These are phyloP conservation scores for Sicyos baderoa DNA, from an alignment of 306 rosid genomes.

Conservation along the genomic window DNA sequence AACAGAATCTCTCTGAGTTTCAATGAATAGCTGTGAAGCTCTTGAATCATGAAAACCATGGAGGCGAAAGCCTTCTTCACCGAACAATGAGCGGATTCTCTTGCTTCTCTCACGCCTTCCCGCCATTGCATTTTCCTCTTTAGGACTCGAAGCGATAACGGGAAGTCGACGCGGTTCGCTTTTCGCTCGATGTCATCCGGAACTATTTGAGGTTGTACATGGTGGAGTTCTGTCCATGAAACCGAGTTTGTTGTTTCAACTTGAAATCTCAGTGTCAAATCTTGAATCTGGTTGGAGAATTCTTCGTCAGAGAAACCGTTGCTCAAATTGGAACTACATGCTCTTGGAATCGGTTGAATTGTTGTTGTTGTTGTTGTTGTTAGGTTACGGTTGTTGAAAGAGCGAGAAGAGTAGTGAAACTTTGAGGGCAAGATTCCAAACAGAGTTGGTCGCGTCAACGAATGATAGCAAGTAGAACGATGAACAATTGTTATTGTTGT, in stretches of 20 bases:
- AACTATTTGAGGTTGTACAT: not conserved
- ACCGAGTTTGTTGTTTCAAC: not conserved
- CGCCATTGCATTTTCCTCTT: slow-evolving; percentile 24
- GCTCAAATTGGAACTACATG: slow-evolving; percentile 47
- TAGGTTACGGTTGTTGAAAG: slow-evolving; percentile 25
- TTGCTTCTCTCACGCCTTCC: slow-evolving; percentile 7
- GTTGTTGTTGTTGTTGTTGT: too few relatives aligned
- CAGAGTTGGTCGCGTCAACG: slow-evolving; percentile 32
- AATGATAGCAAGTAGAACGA: slow-evolving; percentile 26
- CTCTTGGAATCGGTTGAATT: slow-evolving; percentile 28
- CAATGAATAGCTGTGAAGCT: slow-evolving; percentile 45
- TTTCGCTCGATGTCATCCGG: slow-evolving; percentile 15
- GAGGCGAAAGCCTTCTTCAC: slow-evolving; percentile 22
- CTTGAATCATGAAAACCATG: slow-evolving; percentile 25
- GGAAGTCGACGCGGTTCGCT: slow-evolving; percentile 23
- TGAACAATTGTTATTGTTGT: slow-evolving; percentile 37
- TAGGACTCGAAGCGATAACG: slow-evolving; percentile 17
- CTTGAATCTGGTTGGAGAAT: slow-evolving; percentile 63
- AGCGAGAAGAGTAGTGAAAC: slow-evolving; percentile 36
- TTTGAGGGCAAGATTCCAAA: slow-evolving; percentile 26
- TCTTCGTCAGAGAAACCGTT: slow-evolving; percentile 74
- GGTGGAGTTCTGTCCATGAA: slow-evolving; percentile 21
- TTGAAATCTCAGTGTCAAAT: slow-evolving; percentile 51
- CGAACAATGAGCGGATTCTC: slow-evolving; percentile 24
- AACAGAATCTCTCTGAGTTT: slow-evolving; percentile 39